Percentiles rank a stretch among this genome's conserved stretches.
Evolutionary conservation across 1,284 basidiomycete genomes (phyloP).

Genomic region (Sporisorium sorghi): DNA sequence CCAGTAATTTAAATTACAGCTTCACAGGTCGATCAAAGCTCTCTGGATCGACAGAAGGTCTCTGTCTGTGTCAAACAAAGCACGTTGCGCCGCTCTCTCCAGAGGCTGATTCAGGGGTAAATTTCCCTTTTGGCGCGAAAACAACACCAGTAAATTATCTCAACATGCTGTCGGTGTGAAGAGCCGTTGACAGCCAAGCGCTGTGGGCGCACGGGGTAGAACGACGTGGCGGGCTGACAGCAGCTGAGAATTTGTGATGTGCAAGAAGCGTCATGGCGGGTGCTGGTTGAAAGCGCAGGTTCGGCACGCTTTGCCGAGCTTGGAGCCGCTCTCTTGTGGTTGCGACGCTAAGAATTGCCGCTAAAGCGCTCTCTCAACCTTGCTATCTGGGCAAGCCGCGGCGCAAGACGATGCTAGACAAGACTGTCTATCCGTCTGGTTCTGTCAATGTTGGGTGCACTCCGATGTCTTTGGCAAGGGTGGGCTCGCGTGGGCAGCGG

Average conservation of each 20-base stretch:
- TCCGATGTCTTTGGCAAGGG: not conserved
- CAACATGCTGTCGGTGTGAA: not conserved
- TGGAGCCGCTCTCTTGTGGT: not conserved
- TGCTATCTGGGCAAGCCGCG: not conserved
- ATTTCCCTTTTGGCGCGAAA: too few relatives aligned
- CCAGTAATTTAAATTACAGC: too few relatives aligned
- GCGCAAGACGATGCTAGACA: too few relatives aligned
- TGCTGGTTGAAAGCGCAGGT: not conserved
- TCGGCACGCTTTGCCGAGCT: constrained; percentile 8
- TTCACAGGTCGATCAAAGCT: constrained; percentile 1
- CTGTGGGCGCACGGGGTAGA: not conserved
- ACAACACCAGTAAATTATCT: too few relatives aligned
- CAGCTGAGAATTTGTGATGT: not conserved
- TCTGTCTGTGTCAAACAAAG: constrained; percentile 1
- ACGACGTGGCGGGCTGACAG: too few relatives aligned
- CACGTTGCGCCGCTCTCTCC: constrained; percentile 7
- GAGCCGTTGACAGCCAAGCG: not conserved
- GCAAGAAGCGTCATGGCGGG: not conserved
- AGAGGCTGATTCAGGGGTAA: not conserved
- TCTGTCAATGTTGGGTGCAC: not conserved
- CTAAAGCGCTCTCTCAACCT: not conserved
- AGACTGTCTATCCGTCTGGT: too few relatives aligned
- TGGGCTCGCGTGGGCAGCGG: not conserved
- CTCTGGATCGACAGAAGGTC: constrained; percentile 1
- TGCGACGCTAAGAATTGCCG: not conserved